These are phyloP conservation scores for Euphorbia corollata DNA, from an alignment of 441 rosid genomes.

Conservation along the genomic window DNA sequence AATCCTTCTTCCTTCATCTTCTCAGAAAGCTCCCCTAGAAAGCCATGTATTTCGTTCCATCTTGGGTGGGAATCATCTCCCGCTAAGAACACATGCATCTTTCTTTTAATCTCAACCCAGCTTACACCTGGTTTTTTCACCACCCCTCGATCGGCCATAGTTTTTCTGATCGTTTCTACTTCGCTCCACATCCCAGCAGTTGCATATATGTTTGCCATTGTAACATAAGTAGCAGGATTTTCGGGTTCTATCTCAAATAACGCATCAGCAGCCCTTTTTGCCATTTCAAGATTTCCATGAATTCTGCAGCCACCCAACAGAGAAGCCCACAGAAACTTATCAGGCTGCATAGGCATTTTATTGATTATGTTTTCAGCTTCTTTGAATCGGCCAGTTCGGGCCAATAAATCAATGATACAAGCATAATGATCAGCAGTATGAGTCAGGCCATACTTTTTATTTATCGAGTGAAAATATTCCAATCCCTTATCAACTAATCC, in stretches of 20 bases:
- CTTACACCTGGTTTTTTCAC: constrained; percentile 20
- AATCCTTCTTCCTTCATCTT: constrained; percentile 41
- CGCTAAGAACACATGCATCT: constrained; percentile 16
- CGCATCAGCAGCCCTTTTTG: constrained; percentile 29
- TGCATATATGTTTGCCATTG: constrained; percentile 21
- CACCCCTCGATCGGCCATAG: constrained; percentile 17
- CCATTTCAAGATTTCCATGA: constrained; percentile 36
- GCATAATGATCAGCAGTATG: constrained; percentile 42
- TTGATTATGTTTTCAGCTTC: constrained; percentile 35
- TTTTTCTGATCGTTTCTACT: constrained; percentile 17
- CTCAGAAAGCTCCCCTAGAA: constrained; percentile 13
- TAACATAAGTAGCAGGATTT: constrained; percentile 21
- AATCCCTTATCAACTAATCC: constrained; percentile 42
- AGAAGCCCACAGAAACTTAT: constrained; percentile 41
- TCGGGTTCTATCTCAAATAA: constrained; percentile 20
- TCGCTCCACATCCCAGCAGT: constrained; percentile 21
- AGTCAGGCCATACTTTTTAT: constrained; percentile 25
- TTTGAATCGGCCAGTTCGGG: constrained; percentile 35
- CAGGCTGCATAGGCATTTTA: constrained; percentile 39
- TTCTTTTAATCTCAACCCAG: constrained; percentile 18
- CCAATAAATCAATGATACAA: constrained; percentile 42
- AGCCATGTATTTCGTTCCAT: constrained; percentile 13
- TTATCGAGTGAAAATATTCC: constrained; percentile 35
- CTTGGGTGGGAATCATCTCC: constrained; percentile 20
- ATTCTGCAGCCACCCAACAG: constrained; percentile 47